phyloP scores from a whole-genome alignment of 768 basidiomycete species.

The Serpula lacrymans region DNA sequence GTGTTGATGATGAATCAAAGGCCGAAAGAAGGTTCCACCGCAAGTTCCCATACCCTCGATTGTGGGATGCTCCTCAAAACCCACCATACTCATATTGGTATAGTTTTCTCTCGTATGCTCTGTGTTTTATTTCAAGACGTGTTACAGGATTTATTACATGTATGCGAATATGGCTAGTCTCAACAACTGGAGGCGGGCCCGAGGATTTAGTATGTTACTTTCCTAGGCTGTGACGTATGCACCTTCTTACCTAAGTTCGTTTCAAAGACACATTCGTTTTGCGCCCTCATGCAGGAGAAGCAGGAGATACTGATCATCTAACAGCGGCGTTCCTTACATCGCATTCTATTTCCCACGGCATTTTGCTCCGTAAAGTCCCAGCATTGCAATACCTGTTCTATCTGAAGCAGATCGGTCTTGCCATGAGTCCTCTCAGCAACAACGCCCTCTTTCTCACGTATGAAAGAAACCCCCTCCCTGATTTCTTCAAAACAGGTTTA shows the following conservation, averaged over 20 bases:
- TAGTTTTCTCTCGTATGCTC: slow-evolving; percentile 17
- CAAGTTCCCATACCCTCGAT: slow-evolving; percentile 87
- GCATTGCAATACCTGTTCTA: slow-evolving; percentile 97
- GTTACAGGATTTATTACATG: slow-evolving; percentile 89
- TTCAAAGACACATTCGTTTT: slow-evolving; percentile 88
- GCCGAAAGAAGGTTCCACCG: slow-evolving; percentile 86
- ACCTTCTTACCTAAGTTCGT: background rate
- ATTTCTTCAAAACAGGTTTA: slow-evolving; percentile 94
- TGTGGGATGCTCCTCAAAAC: slow-evolving; percentile 87
- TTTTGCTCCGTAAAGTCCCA: slow-evolving; percentile 94
- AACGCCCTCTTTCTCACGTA: slow-evolving; percentile 96
- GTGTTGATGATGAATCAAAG: slow-evolving; percentile 98
- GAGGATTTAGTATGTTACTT: slow-evolving; percentile 82
- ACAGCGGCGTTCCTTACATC: slow-evolving; percentile 95
- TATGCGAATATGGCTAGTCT: slow-evolving; percentile 94
- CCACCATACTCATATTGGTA: slow-evolving; percentile 97
- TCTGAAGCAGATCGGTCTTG: slow-evolving; percentile 95
- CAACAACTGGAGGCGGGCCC: slow-evolving; percentile 83
- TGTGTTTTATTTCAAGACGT: slow-evolving; percentile 2
- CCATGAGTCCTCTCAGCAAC: slow-evolving; percentile 98
- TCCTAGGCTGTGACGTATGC: background rate
- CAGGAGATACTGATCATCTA: slow-evolving; percentile 96
- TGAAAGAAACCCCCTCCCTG: slow-evolving; percentile 94
- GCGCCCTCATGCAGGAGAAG: slow-evolving; percentile 96
- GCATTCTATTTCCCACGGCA: slow-evolving; percentile 99